Conservation (phyloP, 495 filamentous ascomycete genomes). For the Hypoxylon rickii region DNA sequence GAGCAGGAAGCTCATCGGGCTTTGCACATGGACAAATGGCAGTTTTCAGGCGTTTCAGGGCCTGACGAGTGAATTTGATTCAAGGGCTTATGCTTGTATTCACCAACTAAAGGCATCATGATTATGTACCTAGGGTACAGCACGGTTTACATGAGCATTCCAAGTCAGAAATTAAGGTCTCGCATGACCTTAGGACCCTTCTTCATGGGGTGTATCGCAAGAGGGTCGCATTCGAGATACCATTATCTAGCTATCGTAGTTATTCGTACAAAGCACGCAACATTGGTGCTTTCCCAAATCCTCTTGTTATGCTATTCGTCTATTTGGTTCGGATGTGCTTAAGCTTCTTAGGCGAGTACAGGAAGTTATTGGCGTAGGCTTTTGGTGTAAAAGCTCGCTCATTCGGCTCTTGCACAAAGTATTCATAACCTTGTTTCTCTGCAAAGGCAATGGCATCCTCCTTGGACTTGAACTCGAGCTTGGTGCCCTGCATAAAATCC, state of each 20-base stretch:
- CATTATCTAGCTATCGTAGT: slow-evolving; percentile 22
- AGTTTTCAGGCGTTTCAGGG: slow-evolving; percentile 23
- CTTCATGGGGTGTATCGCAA: background rate
- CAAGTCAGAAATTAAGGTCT: background rate
- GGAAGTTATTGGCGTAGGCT: slow-evolving; percentile 95
- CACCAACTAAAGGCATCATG: slow-evolving; percentile 3
- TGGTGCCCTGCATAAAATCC: slow-evolving; percentile 89
- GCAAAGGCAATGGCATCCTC: slow-evolving; percentile 95
- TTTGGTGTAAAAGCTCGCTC: slow-evolving; percentile 83
- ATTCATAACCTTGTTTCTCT: slow-evolving; percentile 98
- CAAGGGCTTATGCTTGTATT: slow-evolving; percentile 1
- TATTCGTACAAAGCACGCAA: slow-evolving; percentile 39
- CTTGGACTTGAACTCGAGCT: slow-evolving; percentile 87
- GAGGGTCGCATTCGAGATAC: slow-evolving; percentile 21
- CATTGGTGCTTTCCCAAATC: slow-evolving; percentile 1
- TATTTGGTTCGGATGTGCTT: slow-evolving; percentile 95
- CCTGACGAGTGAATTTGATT: background rate
- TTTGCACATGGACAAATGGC: background rate
- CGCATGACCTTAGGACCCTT: background rate
- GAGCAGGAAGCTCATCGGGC: background rate
- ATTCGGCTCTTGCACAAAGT: slow-evolving; percentile 97
- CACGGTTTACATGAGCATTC: slow-evolving; percentile 10
- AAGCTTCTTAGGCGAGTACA: slow-evolving; percentile 80
- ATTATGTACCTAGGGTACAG: background rate
- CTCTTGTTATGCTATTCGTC: background rate